phyloP scores from a whole-genome alignment of 164 flowering plant genomes.

The Hamamelis virginiana region DNA sequence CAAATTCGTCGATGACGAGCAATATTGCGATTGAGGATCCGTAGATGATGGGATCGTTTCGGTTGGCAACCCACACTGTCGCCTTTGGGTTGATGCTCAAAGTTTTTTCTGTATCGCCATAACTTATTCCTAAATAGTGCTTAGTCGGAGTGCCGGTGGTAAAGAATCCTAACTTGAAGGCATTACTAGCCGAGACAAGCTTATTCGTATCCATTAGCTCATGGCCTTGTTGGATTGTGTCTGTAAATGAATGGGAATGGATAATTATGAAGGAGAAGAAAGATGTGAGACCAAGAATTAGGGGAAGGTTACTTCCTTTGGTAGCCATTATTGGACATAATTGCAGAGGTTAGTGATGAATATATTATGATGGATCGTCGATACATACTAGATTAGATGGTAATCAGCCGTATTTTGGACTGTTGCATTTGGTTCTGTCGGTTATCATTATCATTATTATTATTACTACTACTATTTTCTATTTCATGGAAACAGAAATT shows the following conservation, averaged over 20 bases:
- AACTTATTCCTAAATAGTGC: conserved; percentile 18
- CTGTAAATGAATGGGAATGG: not conserved
- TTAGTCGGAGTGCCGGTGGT: not conserved
- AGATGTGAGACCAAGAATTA: not conserved
- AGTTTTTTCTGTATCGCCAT: too few relatives aligned
- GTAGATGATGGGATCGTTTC: conserved; percentile 9
- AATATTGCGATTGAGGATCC: not conserved
- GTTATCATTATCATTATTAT: too few relatives aligned
- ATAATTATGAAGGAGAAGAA: not conserved
- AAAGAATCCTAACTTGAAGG: conserved; percentile 18
- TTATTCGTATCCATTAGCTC: conserved; percentile 2
- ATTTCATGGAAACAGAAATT: too few relatives aligned
- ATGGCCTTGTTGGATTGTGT: conserved; percentile 17
- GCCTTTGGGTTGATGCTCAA: too few relatives aligned
- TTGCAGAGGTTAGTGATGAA: too few relatives aligned
- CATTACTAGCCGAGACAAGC: conserved; percentile 12
- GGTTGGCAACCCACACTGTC: conserved; percentile 20
- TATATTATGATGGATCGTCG: too few relatives aligned
- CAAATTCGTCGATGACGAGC: conserved; percentile 10
- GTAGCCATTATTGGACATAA: not conserved
- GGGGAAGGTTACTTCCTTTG: not conserved
- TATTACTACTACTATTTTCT: too few relatives aligned
- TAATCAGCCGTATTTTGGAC: too few relatives aligned
- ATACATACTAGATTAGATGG: too few relatives aligned
- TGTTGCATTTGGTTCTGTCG: too few relatives aligned